Base-by-base conservation (phyloP, 192 early-diverging fungal genomes). In the Pilobolus umbonatus region DNA sequence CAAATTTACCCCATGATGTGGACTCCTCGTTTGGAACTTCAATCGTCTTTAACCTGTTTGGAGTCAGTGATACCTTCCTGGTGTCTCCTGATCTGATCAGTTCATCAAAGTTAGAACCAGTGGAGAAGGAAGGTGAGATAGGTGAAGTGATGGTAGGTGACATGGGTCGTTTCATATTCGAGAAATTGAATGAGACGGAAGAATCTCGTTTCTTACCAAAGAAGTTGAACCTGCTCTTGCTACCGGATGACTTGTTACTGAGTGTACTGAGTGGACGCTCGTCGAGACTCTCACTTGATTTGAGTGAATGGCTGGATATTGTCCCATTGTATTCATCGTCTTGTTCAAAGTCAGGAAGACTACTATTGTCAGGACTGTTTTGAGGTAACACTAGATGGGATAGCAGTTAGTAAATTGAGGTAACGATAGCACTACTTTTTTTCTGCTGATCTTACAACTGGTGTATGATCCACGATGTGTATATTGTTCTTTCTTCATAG, bases 11-110 rank as follows among this genome's bases (percentile, higher is more conserved):
- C 40, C 38, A 43, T 26, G 55, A 39, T 21, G 38, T 43, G 24
- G 7, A 14, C 42, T 36, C 62, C 45, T 24, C 21, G 28, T 59
- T 43, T 25, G 39, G 43, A 1, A 80, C 66, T 51, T 83, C 81
- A 49, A 83, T 80, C 2, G 81, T 77, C 4, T 69, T 61, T 28
- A 83, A 60, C 50, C 81, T 69, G 55, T 80, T 80, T n/a, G 81
- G 81, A 7, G 81, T 83, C n/a, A 83, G 57, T 7, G 75, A 72
- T 12, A 83, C 75, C 34, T 78, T 78, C 71, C 75, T 77, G 5
- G 81, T 83, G 38, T 80, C 71, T 51, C 75, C 76, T 32, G 70
- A 76, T 19, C 68, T 64, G 32, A 83, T 76, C 11, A 83, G 36
- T 42, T 74, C 72, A 36, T 83, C 81, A 62, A 83, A 83, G 29